Evolutionary conservation across 495 filamentous ascomycete species (phyloP).

Genomic region (Pyrenula aspistea): DNA sequence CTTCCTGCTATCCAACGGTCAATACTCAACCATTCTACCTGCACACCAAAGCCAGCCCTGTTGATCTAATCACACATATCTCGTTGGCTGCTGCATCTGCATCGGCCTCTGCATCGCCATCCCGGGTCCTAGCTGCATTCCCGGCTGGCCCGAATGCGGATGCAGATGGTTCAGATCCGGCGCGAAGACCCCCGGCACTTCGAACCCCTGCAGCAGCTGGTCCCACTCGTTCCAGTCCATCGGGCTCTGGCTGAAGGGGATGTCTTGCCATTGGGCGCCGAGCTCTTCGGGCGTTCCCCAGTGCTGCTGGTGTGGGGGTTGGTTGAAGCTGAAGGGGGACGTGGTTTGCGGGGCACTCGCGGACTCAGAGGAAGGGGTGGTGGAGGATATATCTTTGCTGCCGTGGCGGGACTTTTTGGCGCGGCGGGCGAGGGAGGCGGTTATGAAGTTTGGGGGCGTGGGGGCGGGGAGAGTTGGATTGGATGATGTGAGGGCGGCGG

Average conservation of each 20-base stretch:
- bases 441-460: not conserved
- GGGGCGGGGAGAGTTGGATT: no score
- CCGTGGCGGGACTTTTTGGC: not conserved
- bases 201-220: conserved; percentile 19
- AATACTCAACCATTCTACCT: no score
- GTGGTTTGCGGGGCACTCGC: not conserved
- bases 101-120: no score
- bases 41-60: no score
- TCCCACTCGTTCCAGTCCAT: conserved; percentile 26
- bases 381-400: not conserved
- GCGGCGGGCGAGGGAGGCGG: no score
- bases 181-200: conserved; percentile 1
- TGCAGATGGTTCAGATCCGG: not conserved
- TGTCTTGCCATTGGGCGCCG: conserved; percentile 1
- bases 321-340: not conserved
- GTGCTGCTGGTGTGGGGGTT: not conserved
- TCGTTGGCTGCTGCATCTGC: no score
- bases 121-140: no score
- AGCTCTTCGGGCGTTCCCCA: not conserved
- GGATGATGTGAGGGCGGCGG: conserved; percentile 7
- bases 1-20: no score
- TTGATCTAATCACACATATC: no score
- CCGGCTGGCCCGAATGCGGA: no score
- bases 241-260: conserved; percentile 11
- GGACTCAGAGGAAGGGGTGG: not conserved